A percentile compares a stretch with the other conserved stretches of the same genome.
Evolutionary conservation across 2,329 filamentous ascomycete species (phyloP).

Genomic region (Lachnellula arida): DNA sequence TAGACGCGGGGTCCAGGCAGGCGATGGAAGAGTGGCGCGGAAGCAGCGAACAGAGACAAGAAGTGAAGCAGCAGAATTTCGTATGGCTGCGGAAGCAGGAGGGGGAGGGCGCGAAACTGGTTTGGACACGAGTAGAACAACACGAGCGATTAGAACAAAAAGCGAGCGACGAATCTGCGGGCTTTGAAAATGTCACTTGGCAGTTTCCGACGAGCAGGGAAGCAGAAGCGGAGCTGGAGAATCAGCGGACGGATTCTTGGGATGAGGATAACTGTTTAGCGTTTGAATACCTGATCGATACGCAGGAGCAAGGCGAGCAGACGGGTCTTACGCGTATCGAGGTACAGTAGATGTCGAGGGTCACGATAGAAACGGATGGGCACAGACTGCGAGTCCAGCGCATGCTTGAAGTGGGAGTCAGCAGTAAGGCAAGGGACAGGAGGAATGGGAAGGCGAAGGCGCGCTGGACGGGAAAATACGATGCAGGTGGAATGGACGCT

Average conservation of each 20-base stretch:
- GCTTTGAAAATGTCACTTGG: neutral
- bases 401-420: neutral
- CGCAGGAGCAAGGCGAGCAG: neutral
- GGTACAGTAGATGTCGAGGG: conserved; percentile 3
- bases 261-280: neutral
- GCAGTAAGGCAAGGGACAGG: neutral
- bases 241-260: neutral
- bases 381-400: neutral
- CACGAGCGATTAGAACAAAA: neutral
- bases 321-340: conserved; percentile 1
- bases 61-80: neutral
- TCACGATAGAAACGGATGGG: neutral
- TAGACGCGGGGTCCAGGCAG: neutral
- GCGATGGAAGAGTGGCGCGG: neutral
- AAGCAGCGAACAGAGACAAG: neutral
- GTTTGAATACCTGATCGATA: neutral
- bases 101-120: neutral
- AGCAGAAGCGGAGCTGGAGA: neutral
- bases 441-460: neutral
- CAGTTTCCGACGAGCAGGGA: neutral
- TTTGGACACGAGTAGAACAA: neutral
- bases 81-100: neutral
- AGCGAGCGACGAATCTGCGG: neutral
- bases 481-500: conserved; percentile 1
- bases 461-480: neutral